A percentile compares a stretch with the other conserved stretches of the same genome.
These are phyloP conservation scores for Pneumocystis sp. DNA, from an alignment of 1,139 yeast genomes.

Conservation along the genomic window DNA sequence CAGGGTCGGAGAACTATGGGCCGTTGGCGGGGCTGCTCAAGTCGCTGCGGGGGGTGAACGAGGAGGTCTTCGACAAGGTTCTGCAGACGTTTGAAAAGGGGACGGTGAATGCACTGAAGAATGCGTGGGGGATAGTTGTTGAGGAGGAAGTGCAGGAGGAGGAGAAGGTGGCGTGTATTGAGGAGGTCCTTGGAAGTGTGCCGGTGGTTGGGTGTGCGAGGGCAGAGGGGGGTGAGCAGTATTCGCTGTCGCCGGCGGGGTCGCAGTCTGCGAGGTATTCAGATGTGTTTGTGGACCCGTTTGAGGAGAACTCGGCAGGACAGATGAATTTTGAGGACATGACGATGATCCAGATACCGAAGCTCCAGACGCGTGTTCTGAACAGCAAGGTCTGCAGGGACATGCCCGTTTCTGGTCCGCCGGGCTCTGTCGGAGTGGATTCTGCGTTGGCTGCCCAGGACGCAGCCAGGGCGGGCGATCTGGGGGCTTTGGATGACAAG, in stretches of 20 bases:
- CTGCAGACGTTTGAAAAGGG: constrained; percentile 10
- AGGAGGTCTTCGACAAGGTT: constrained; percentile 10
- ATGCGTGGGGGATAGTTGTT: constrained; percentile 11
- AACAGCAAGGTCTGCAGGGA: no score
- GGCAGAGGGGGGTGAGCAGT: neutral
- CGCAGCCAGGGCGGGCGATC: neutral
- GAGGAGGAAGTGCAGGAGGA: constrained; percentile 11
- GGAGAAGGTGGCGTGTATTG: constrained; percentile 12
- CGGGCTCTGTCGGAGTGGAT: neutral
- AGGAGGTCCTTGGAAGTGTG: constrained; percentile 9
- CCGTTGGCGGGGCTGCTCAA: constrained; percentile 9
- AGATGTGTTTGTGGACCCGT: neutral
- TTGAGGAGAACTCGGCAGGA: neutral
- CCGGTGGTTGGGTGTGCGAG: constrained; percentile 1
- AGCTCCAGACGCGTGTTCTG: no score
- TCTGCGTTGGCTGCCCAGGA: neutral
- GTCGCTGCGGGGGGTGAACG: constrained; percentile 6
- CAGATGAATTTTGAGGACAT: neutral
- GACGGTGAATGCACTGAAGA: constrained; percentile 9
- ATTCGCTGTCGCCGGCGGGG: neutral
- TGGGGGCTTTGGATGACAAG: neutral
- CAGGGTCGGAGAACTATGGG: constrained; percentile 10
- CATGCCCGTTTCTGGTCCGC: neutral
- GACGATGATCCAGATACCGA: neutral
- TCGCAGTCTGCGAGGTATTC: neutral